Conservation (phyloP, 2,329 filamentous ascomycete species). For the Cytospora leucostoma region DNA sequence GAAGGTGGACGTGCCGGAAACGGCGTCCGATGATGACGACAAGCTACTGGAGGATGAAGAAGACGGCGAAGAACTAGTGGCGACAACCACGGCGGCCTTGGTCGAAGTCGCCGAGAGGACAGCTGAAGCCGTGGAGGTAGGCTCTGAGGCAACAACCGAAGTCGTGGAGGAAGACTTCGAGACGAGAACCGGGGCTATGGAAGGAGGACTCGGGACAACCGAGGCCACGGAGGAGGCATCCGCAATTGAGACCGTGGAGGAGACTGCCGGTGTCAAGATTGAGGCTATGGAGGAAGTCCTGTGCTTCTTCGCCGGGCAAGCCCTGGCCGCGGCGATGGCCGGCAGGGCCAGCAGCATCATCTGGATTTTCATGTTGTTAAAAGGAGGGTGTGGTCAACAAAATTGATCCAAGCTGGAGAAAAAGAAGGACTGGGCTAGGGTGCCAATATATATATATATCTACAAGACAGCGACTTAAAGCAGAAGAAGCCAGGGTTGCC, state of each 20-base stretch:
- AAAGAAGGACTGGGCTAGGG: neutral
- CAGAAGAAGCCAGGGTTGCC: neutral
- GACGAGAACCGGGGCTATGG: neutral
- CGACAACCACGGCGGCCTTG: neutral
- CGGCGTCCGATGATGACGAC: constrained; percentile 2
- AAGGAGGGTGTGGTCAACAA: neutral
- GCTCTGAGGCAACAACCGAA: neutral
- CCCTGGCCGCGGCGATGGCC: constrained; percentile 13
- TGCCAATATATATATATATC: neutral
- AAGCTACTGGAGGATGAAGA: constrained; percentile 1
- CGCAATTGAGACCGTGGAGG: too few relatives aligned
- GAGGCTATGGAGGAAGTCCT: constrained; percentile 6
- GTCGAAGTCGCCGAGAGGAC: neutral
- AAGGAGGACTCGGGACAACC: neutral
- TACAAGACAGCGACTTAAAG: constrained; percentile 10
- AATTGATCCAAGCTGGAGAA: neutral
- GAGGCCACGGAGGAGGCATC: neutral
- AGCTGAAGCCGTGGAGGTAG: constrained; percentile 1
- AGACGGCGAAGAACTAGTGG: neutral
- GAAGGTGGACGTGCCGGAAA: constrained; percentile 49
- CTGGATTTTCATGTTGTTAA: constrained; percentile 24
- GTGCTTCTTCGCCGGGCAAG: constrained; percentile 8
- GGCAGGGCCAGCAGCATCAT: constrained; percentile 18
- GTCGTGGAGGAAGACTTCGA: neutral
- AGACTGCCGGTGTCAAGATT: too few relatives aligned